Evolutionary conservation across 164 flowering plant genomes (phyloP), one percentile per base, ranked within the genome.

Genomic region (Macadamia integrifolia): DNA sequence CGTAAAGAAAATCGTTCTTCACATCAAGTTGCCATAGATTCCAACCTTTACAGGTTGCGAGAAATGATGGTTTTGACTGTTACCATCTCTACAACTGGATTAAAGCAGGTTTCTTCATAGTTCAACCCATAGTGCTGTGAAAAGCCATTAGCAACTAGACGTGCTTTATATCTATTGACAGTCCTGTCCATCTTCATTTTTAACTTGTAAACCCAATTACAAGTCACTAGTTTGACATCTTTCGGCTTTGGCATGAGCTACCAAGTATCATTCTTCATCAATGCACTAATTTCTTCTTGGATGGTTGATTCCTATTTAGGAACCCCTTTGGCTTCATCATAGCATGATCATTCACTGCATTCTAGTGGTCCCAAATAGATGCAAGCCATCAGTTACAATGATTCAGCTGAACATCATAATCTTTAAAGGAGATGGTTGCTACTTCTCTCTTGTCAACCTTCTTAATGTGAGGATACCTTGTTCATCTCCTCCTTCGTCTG

Each of bases 1-100:
- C 71, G 53, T 75, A 67, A 12, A 75, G 62, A 55, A 75, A 68
- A 29, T 67, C 66, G 42, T 76, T 76, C 52, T 68, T 65, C 29
- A 76, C 70, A 14, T 76, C 48, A 17, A 76, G 69, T 28, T 72
- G 72, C 75, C 70, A 61, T 55, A 76, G 18, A 9, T 44, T 52
- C 76, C 67, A 72, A 10, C 60, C 31, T 69, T 58, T 65, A 30
- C 9, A 64, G 11, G 79, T 44, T 1, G 70, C 67, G 59, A 0
- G 75, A 56, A n/a, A 71, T 43, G 2, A 67, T 40, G 7, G 69
- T 17, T 46, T 69, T 61, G 23, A 23, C 23, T 1, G 62, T 67
- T 3, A 60, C 66, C 69, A 71, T 71, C 40, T 63, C 6, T 4
- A 67, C 61, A 28, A 62, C 52, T 53, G 67, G 61, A 18, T 66